Percentiles rank a stretch among this genome's conserved stretches.
These are phyloP conservation scores for Dalbergia cultrata DNA, from an alignment of 306 rosid genomes.

Conservation along the genomic window DNA sequence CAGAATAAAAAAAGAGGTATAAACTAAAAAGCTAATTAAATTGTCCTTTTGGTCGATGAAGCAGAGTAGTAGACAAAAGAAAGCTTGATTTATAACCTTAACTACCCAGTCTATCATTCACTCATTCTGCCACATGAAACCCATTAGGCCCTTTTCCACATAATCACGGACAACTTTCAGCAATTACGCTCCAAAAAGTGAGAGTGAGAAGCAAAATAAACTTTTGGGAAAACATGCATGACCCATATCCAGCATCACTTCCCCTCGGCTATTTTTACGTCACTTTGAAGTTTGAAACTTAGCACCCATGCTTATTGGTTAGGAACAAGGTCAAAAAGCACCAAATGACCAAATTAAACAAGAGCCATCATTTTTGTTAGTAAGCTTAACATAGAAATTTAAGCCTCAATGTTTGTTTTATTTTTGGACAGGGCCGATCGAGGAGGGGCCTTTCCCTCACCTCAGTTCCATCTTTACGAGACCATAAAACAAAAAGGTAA, in stretches of 20 bases:
- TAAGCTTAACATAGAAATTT: conserved; percentile 39
- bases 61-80: conserved; percentile 36
- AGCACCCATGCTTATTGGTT: conserved; percentile 46
- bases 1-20: conserved; percentile 9
- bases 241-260: conserved; percentile 40
- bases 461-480: conserved; percentile 61
- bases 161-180: conserved; percentile 36
- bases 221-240: conserved; percentile 46
- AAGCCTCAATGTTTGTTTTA: conserved; percentile 44
- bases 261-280: conserved; percentile 33
- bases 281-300: conserved; percentile 41
- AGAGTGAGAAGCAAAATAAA: conserved; percentile 46
- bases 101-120: conserved; percentile 38
- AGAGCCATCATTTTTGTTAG: conserved; percentile 24
- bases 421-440: conserved; percentile 49
- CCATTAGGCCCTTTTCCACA: conserved; percentile 32
- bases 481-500: neutral
- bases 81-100: conserved; percentile 44
- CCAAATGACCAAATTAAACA: conserved; percentile 40
- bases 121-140: conserved; percentile 43
- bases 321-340: conserved; percentile 56
- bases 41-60: conserved; percentile 36
- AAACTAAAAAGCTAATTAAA: conserved; percentile 12
- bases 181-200: conserved; percentile 49
- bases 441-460: conserved; percentile 36